These are phyloP conservation scores for Vinca minor DNA, from an alignment of 257 asterid species.

Conservation along the genomic window DNA sequence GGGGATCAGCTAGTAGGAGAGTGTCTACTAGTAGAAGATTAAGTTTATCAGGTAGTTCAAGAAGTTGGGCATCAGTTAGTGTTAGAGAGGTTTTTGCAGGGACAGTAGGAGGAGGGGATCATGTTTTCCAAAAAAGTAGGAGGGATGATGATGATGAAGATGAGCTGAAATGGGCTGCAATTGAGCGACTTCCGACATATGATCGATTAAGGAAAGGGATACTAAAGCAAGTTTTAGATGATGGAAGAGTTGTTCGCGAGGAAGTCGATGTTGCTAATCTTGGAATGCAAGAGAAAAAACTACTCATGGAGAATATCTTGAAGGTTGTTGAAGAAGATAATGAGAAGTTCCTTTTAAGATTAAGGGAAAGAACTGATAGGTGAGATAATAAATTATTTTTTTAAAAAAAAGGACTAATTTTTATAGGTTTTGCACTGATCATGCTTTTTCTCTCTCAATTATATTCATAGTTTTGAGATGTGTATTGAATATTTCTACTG, in stretches of 20 bases:
- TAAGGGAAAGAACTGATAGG: constrained; percentile 82
- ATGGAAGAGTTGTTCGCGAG: constrained; percentile 54
- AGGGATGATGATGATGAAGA: constrained; percentile 73
- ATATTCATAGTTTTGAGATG: neutral
- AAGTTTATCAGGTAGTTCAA: constrained; percentile 39
- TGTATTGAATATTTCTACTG: neutral
- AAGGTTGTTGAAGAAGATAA: constrained; percentile 86
- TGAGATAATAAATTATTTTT: too few species aligned
- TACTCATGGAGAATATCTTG: constrained; percentile 51
- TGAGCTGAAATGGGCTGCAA: constrained; percentile 94
- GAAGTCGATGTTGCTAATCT: constrained; percentile 66
- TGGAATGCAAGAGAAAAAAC: constrained; percentile 54
- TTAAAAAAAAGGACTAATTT: neutral
- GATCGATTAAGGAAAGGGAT: constrained; percentile 80
- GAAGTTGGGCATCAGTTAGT: constrained; percentile 77
- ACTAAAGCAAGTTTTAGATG: constrained; percentile 54
- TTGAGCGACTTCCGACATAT: constrained; percentile 81
- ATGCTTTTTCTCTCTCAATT: neutral
- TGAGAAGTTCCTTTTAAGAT: constrained; percentile 68
- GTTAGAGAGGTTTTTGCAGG: constrained; percentile 60
- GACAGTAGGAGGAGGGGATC: constrained; percentile 57
- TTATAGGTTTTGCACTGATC: neutral
- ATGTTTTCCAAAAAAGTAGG: constrained; percentile 48
- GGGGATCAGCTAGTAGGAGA: too few species aligned
- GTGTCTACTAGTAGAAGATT: constrained; percentile 40